Conservation (phyloP, 2,329 filamentous ascomycete genomes). For the Phyllosticta capitalensis region DNA sequence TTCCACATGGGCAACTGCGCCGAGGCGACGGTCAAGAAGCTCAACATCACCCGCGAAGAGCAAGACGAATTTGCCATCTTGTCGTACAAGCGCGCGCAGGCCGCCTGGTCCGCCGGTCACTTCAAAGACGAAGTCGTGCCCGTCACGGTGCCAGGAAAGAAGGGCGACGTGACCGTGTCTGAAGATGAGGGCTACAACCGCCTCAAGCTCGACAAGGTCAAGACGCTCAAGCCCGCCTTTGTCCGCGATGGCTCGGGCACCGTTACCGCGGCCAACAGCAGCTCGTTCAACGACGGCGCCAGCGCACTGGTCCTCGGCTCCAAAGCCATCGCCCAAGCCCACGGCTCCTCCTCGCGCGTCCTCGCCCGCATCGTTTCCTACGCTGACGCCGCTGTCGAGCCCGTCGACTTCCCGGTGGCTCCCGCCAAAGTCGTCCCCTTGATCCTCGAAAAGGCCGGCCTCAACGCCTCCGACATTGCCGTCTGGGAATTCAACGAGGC, state of each 20-base stretch:
- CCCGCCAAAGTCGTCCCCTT: constrained; percentile 88
- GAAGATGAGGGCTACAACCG: constrained; percentile 86
- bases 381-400: constrained; percentile 81
- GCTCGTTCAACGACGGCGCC: constrained; percentile 88
- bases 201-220: constrained; percentile 76
- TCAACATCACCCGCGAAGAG: constrained; percentile 67
- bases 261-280: constrained; percentile 90
- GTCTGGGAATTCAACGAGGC: constrained; percentile 99
- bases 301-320: constrained; percentile 80
- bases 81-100: constrained; percentile 82
- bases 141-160: constrained; percentile 74
- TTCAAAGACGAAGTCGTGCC: constrained; percentile 88
- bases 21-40: constrained; percentile 86
- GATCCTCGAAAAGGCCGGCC: constrained; percentile 77
- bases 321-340: constrained; percentile 70
- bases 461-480: constrained; percentile 83
- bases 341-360: constrained; percentile 66
- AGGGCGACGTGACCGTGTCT: constrained; percentile 65
- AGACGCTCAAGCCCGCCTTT: constrained; percentile 84
- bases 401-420: constrained; percentile 90
- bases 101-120: constrained; percentile 71
- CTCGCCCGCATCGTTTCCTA: constrained; percentile 78
- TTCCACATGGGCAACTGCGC: constrained; percentile 98
- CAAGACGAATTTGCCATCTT: constrained; percentile 87
- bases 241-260: constrained; percentile 80